Evolutionary conservation across 169 alveolate genomes (phyloP).

Genomic region (Babesia gibsoni): DNA sequence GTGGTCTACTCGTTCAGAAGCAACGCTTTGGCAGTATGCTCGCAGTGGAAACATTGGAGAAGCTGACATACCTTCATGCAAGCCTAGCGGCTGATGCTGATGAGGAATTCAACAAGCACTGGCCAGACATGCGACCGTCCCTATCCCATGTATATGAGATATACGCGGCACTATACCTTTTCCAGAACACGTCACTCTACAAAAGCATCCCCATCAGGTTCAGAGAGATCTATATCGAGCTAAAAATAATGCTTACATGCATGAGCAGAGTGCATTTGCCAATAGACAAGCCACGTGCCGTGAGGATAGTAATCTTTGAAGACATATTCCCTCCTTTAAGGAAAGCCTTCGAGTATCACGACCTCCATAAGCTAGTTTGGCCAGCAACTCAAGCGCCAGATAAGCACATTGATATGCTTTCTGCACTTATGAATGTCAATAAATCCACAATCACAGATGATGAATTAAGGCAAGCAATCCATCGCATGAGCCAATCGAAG

Average conservation of each 20-base stretch:
- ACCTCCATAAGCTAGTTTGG: background rate
- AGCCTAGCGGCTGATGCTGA: background rate
- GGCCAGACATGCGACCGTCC: slow-evolving; percentile 4
- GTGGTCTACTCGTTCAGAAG: background rate
- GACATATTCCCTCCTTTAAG: background rate
- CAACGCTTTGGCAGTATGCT: background rate
- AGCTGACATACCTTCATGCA: background rate
- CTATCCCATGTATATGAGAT: slow-evolving; percentile 4
- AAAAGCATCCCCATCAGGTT: background rate
- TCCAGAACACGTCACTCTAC: background rate
- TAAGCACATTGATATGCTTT: slow-evolving; percentile 7
- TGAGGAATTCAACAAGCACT: background rate
- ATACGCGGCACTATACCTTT: slow-evolving; percentile 36
- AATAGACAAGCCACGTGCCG: background rate
- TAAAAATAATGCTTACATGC: slow-evolving; percentile 7
- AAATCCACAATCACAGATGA: background rate
- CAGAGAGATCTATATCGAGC: slow-evolving; percentile 8
- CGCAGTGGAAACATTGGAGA: background rate
- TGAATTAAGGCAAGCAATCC: background rate
- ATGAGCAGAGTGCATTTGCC: slow-evolving; percentile 7
- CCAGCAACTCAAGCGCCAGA: background rate
- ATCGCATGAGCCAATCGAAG: background rate
- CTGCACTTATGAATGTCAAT: slow-evolving; percentile 23
- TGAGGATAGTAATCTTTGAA: slow-evolving; percentile 8
- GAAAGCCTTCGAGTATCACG: background rate